phyloP scores from a whole-genome alignment of 225 moss, liverwort and hornwort genomes.

The Neckera pumila region DNA sequence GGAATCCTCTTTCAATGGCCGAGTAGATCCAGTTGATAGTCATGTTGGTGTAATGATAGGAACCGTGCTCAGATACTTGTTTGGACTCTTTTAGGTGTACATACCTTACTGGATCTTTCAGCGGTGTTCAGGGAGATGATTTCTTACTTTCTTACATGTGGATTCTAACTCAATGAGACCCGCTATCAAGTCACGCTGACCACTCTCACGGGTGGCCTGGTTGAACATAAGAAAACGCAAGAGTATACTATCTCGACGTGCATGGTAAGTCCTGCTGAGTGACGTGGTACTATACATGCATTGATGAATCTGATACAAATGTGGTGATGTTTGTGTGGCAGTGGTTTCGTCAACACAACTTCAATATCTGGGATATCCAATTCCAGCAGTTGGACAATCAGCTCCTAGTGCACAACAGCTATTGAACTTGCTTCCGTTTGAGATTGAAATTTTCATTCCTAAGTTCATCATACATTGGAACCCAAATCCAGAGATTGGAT shows the following conservation, averaged over 20 bases:
- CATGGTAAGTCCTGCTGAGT: background rate
- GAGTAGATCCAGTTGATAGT: background rate
- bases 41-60: background rate
- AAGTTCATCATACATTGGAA: conserved; percentile 62
- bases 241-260: background rate
- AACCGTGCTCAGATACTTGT: background rate
- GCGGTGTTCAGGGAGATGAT: background rate
- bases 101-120: background rate
- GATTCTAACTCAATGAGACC: background rate
- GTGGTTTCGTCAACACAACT: conserved; percentile 40
- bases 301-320: background rate
- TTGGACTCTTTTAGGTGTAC: background rate
- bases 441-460: conserved; percentile 52
- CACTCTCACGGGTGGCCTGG: background rate
- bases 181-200: background rate
- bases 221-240: background rate
- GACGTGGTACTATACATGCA: background rate
- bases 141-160: background rate
- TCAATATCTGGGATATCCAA: conserved; percentile 73
- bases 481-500: conserved; percentile 72
- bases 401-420: conserved; percentile 54
- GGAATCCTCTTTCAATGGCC: background rate
- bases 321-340: background rate
- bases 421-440: conserved; percentile 54
- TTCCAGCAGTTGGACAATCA: conserved; percentile 74